Conservation (phyloP, 2,329 filamentous ascomycete genomes). For the Thielaviopsis ethacetica region DNA sequence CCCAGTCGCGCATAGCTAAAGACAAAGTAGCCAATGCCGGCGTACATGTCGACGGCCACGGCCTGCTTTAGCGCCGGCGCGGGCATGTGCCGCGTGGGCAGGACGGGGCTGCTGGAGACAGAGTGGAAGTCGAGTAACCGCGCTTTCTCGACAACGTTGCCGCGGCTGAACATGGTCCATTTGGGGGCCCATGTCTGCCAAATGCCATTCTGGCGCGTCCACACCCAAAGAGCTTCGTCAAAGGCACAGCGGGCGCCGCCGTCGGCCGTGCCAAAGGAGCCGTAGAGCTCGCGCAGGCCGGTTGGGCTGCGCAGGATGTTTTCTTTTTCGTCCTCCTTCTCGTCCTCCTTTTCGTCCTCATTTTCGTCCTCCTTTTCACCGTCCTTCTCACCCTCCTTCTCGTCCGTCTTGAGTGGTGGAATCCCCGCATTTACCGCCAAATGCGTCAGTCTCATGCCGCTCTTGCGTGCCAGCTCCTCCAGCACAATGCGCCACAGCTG, state of each 20-base stretch:
- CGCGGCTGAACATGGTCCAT: slow-evolving; percentile 88
- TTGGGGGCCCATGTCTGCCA: slow-evolving; percentile 72
- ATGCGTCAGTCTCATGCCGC: slow-evolving; percentile 31
- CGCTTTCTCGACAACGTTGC: slow-evolving; percentile 80
- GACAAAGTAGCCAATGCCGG: slow-evolving; percentile 85
- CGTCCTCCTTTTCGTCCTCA: background rate
- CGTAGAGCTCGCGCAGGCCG: slow-evolving; percentile 52
- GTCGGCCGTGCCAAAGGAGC: slow-evolving; percentile 50
- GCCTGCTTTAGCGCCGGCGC: background rate
- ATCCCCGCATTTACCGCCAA: slow-evolving; percentile 47
- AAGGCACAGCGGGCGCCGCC: slow-evolving; percentile 34
- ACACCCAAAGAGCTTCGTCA: slow-evolving; percentile 57
- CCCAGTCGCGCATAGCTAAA: slow-evolving; percentile 67
- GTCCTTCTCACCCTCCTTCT: too few relatives aligned
- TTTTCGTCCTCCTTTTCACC: too few relatives aligned
- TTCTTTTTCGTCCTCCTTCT: slow-evolving; percentile 21
- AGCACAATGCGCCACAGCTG: slow-evolving; percentile 35
- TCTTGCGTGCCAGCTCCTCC: slow-evolving; percentile 25
- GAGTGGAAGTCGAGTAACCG: slow-evolving; percentile 43
- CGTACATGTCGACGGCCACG: slow-evolving; percentile 63
- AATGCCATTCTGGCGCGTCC: slow-evolving; percentile 62
- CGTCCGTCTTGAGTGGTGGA: slow-evolving; percentile 22
- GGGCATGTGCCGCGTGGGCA: background rate
- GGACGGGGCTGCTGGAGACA: background rate
- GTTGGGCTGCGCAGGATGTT: slow-evolving; percentile 63